Conservation (phyloP, 75 land plant species). For the Isoetes taiwanensis region DNA sequence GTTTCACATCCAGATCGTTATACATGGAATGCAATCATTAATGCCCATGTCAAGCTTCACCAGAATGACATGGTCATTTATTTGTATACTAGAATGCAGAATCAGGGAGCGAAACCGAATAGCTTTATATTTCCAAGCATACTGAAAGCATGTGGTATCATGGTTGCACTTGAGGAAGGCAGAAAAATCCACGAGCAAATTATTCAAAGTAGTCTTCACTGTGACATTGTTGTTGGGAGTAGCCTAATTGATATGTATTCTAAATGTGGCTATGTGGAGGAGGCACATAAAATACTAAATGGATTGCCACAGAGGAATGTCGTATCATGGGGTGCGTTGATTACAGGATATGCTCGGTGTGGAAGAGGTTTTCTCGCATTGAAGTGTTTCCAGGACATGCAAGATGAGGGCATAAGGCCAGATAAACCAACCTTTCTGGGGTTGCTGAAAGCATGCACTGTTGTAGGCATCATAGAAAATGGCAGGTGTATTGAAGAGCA, state of each 20-base stretch:
- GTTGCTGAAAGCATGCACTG: background rate
- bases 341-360: constrained; percentile 9
- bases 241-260: constrained; percentile 3
- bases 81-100: background rate
- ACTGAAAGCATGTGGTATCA: constrained; percentile 8
- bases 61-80: background rate
- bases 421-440: constrained; percentile 7
- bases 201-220: too few species aligned
- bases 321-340: constrained; percentile 4
- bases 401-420: constrained; percentile 4
- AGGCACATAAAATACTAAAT: constrained; percentile 5
- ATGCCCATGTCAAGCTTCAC: background rate
- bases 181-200: too few species aligned
- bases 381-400: constrained; percentile 1
- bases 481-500: too few species aligned
- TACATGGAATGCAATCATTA: background rate
- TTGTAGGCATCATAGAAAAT: background rate
- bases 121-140: background rate
- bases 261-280: background rate
- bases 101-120: background rate
- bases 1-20: background rate
- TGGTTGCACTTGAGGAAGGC: background rate
- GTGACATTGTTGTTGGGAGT: background rate
- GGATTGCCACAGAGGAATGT: background rate
- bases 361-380: constrained; percentile 1